These are phyloP conservation scores for Pseudogymnoascus destructans DNA, from an alignment of 2,329 filamentous ascomycete species.

Conservation along the genomic window DNA sequence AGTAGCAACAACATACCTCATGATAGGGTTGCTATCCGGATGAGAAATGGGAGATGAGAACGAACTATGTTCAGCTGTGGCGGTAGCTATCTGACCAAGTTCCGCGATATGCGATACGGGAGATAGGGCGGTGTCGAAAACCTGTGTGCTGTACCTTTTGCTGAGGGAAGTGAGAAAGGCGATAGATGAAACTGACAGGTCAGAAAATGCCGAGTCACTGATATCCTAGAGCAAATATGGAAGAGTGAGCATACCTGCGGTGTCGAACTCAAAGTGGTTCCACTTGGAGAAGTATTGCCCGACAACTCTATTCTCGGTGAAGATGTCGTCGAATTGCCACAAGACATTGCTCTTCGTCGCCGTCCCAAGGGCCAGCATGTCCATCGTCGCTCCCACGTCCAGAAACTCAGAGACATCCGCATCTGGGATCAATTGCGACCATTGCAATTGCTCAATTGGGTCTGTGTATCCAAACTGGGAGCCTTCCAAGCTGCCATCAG, in stretches of 20 bases:
- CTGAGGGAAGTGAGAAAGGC: not conserved
- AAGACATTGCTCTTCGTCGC: not conserved
- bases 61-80: not conserved
- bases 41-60: not conserved
- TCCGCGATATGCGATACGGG: not conserved
- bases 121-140: not conserved
- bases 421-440: not conserved
- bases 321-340: not conserved
- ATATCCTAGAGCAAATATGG: not conserved
- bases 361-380: not conserved
- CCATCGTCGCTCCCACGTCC: not conserved
- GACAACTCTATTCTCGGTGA: not conserved
- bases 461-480: not conserved
- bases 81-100: not conserved
- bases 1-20: not conserved
- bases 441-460: not conserved
- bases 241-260: not conserved
- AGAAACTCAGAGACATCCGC: not conserved
- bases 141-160: not conserved
- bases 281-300: not conserved
- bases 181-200: not conserved
- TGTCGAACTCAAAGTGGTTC: not conserved
- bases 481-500: not conserved
- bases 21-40: not conserved
- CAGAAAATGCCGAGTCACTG: not conserved